Conservation (phyloP, 441 rosid species). For the Melastoma candidum region DNA sequence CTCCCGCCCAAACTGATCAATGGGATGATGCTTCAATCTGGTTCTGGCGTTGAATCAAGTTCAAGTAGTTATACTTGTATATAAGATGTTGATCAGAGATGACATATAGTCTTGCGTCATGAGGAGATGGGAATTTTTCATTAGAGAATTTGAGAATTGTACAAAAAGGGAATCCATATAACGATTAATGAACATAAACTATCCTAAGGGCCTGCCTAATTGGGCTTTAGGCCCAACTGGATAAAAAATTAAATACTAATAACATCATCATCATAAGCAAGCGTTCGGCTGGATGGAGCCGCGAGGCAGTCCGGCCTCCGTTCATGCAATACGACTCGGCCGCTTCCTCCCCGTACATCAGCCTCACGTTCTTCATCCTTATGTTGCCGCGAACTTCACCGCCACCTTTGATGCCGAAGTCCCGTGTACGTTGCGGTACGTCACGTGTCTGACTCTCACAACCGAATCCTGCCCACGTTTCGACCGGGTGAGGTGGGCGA, state of each 20-base stretch:
- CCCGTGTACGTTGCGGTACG: conserved; percentile 36
- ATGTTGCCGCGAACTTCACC: conserved; percentile 36
- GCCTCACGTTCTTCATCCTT: conserved; percentile 33
- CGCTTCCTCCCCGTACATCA: conserved; percentile 24
- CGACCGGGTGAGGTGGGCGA: neutral
- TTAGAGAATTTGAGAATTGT: no score
- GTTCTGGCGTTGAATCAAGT: no score
- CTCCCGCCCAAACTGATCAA: neutral
- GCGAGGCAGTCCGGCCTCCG: conserved; percentile 35
- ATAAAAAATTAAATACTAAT: no score
- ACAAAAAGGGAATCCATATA: no score
- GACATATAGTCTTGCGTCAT: no score
- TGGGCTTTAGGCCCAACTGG: no score
- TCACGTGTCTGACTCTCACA: conserved; percentile 42
- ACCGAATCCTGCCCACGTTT: conserved; percentile 35
- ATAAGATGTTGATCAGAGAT: no score
- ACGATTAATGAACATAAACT: no score
- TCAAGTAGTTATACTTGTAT: no score
- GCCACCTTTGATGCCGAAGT: conserved; percentile 43
- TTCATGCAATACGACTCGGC: conserved; percentile 47
- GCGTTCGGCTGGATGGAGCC: conserved; percentile 34
- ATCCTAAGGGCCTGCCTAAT: no score
- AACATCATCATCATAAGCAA: conserved; percentile 21
- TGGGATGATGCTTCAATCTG: no score
- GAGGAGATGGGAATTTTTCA: no score